Base-by-base conservation (phyloP, 1,139 yeast species). In the Kurtzmaniella quercitrusa region DNA sequence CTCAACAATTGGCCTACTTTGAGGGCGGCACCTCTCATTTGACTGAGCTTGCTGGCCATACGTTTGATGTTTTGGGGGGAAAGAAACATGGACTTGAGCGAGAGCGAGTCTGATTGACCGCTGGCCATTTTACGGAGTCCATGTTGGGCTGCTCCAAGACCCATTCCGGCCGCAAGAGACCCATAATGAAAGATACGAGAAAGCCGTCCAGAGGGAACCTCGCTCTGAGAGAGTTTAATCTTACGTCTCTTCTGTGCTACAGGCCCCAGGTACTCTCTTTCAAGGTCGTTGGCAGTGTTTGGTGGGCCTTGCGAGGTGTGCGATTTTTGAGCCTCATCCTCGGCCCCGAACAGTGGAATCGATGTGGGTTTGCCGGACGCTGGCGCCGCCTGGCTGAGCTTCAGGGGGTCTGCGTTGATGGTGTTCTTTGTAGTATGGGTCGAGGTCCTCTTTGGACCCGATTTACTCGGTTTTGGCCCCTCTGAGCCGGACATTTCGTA, bases 1-100 rank as follows among this genome's bases (percentile, higher is more conserved):
- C 96, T 88, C 62, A 94, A 70, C 84, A 93, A 80, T 66, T 93
- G 99, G 14, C 98, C 99, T 44, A 93, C 78, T 60, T 93, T 93
- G 56, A 93, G 73, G 2, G 98, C 99, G 2, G 98, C 99, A 12
- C 99, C 99, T 59, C 99, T 77, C 99, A 93, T 93, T 58, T 87
- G 82, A 43, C 94, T 82, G 55, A 93, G 81, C 61, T 89, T 90
- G 52, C 78, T 81, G 14, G 96, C 95, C 73, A 93, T 79, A 44
- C 95, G 68, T 56, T 93, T 96, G 41, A 93, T 82, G 61, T 93
- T 93, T 23, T 79, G 78, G 2, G 95, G 91, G 3, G 89, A 83
- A 51, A 93, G 70, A 3, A 94, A 68, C 40, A 90, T 63, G 1
- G 85, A 79, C 48, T 76, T 76, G 64, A 82, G 65, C 12, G 79